Base-by-base conservation (phyloP, 176 grass and related monocot species). In the Dactylis glomerata region DNA sequence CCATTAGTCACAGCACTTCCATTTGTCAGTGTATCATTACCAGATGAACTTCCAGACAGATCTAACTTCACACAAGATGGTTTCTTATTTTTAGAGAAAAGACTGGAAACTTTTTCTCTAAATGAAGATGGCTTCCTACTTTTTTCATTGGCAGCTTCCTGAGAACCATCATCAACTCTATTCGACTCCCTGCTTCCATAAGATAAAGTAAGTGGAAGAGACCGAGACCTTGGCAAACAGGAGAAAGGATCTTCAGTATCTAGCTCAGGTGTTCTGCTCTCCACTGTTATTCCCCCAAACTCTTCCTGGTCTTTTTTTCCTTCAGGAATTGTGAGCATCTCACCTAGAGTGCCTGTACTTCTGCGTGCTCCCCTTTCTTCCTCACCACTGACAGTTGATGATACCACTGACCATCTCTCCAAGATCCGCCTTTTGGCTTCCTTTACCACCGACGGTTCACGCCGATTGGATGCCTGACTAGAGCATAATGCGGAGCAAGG, bases 361-460 rank as follows among this genome's bases (percentile, higher is more conserved):
- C 81, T 92, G 41, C 68, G 47, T 77, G 75, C 84, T 78, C 84
- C 77, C n/a, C 22, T 92, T 89, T 92, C 80, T 78, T 94, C 87
- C 76, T 92, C 87, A 3, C 73, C 58, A 72, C 69, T 55, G 12
- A 78, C 86, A 76, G 34, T 88, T 28, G 86, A 92, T 56, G 92
- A 85, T 44, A 95, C 89, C 77, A 90, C 84, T 56, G 93, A 87
- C 93, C 82, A 99, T 75, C 96, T 96, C 64, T 96, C 96, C 51
- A 91, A 87, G 49, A 99, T 94, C 31, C 88, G 76, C 41, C 92
- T 99, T 82, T 92, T 99, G 7, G 93, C 96, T 82, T 99, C 93
- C 78, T 79, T 87, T 45, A 92, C 81, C 46, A 99, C 91, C 7
- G 89, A 92, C 0, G 93, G 90, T 75, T 94, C 96, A 16, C 72